A percentile compares a stretch with the other conserved stretches of the same genome.
Evolutionary conservation across 768 basidiomycete genomes (phyloP).

Genomic region (Psilocybe cubensis): DNA sequence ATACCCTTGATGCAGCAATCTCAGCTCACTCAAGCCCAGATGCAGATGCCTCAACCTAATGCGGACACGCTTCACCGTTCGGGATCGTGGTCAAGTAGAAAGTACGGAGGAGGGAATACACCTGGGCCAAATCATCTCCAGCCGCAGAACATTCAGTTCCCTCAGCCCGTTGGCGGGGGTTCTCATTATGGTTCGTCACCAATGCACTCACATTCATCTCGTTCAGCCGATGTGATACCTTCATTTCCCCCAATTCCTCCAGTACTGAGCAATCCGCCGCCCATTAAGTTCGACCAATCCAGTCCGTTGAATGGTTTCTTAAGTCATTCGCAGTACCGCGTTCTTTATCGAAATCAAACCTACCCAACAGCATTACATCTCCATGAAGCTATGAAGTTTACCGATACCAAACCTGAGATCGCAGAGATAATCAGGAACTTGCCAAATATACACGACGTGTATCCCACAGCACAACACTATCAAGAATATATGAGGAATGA

Average conservation of each 20-base stretch:
- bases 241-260: conserved; percentile 27
- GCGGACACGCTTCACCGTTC: conserved; percentile 8
- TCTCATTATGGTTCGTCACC: neutral
- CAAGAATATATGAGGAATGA: conserved; percentile 48
- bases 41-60: neutral
- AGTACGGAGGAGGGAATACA: neutral
- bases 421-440: conserved; percentile 59
- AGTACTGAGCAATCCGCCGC: conserved; percentile 23
- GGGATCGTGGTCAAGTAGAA: conserved; percentile 10
- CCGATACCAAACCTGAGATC: conserved; percentile 50
- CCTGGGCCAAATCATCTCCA: neutral
- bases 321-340: conserved; percentile 67
- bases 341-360: conserved; percentile 53
- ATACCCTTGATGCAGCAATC: neutral
- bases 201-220: neutral
- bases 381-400: conserved; percentile 76
- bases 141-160: neutral
- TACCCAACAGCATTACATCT: conserved; percentile 79
- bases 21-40: neutral
- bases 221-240: conserved; percentile 8
- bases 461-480: conserved; percentile 33
- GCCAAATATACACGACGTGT: conserved; percentile 37
- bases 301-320: conserved; percentile 52
- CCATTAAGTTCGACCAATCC: conserved; percentile 47
- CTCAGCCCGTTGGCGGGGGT: neutral